Base-by-base conservation (phyloP, 371 early-diverging fungal species). In the Choanephora cucurbitarum region DNA sequence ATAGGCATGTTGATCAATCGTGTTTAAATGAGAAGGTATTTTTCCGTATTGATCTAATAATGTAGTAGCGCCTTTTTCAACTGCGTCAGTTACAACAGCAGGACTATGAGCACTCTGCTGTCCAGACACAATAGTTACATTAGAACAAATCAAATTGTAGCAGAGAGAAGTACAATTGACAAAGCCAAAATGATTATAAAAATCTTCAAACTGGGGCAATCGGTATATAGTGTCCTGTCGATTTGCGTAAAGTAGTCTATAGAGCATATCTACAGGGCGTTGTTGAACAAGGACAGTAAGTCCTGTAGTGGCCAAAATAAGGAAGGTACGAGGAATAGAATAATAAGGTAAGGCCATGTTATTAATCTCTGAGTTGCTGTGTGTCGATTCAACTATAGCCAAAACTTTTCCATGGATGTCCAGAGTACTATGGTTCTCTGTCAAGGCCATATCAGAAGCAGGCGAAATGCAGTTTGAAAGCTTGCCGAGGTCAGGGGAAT, bases 271-370 rank as follows among this genome's bases (percentile, higher is more conserved):
- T 10, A 91, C 80, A 17, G 94, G 94, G 23, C 93, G 77, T 47
- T 85, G 89, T 69, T 92, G 87, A 28, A 69, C 62, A 13, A 90
- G 68, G 15, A 90, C 65, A 9, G 70, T 72, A 31, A 91, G 64
- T 4, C 91, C 93, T 19, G 84, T 73, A 42, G 92, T 91, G 5
- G 95, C 91, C 46, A 94, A 73, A 10, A 92, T 81, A 5, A 89
- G 71, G 65, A 91, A 91, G 19, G 79, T 77, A 22, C 92, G 78
- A 13, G 85, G 60, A 15, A 87, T 81, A 18, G 62, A 49, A 5
- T 75, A 68, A 5, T 81, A 71, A 40, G 84, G 84, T 1, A 82
- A 70, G 0, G 79, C 81, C 32, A 93, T 66, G 53, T 92, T 91
- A 58, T 91, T 89, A 24, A 81, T 51, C 32, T 67, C 43, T 64